phyloP scores from a whole-genome alignment of 1,139 yeast species.

The Pichia sp. region DNA sequence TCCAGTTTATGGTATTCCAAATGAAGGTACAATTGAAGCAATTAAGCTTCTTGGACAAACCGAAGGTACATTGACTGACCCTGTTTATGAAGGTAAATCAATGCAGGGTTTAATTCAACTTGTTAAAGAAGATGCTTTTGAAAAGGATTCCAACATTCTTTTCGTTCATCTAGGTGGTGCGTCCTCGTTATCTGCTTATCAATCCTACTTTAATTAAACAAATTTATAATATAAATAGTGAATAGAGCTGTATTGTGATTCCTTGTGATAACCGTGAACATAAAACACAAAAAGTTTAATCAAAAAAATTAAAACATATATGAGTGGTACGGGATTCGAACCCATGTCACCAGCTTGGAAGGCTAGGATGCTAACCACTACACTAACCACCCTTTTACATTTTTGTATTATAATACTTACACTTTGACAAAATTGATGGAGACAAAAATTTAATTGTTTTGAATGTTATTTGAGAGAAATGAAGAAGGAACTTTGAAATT shows the following conservation, averaged over 20 bases:
- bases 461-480: no score
- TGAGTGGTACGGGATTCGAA: conserved; percentile 79
- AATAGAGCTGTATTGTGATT: no score
- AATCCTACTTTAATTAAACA: conserved; percentile 18
- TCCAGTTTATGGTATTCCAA: conserved; percentile 29
- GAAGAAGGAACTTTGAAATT: no score
- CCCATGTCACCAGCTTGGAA: conserved; percentile 80
- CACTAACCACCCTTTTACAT: conserved; percentile 14
- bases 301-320: conserved; percentile 29
- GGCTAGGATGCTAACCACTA: conserved; percentile 48
- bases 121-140: conserved; percentile 24
- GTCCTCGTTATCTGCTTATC: conserved; percentile 27
- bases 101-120: conserved; percentile 27
- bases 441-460: no score
- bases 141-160: conserved; percentile 25
- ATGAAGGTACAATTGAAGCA: conserved; percentile 29
- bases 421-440: not conserved
- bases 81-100: conserved; percentile 30
- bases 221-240: no score
- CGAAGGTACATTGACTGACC: conserved; percentile 30
- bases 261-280: no score
- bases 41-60: conserved; percentile 27
- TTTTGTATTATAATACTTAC: not conserved
- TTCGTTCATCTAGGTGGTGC: conserved; percentile 29
- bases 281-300: no score